Conservation (phyloP, 2,329 filamentous ascomycete genomes). For the Talaromyces marneffei region DNA sequence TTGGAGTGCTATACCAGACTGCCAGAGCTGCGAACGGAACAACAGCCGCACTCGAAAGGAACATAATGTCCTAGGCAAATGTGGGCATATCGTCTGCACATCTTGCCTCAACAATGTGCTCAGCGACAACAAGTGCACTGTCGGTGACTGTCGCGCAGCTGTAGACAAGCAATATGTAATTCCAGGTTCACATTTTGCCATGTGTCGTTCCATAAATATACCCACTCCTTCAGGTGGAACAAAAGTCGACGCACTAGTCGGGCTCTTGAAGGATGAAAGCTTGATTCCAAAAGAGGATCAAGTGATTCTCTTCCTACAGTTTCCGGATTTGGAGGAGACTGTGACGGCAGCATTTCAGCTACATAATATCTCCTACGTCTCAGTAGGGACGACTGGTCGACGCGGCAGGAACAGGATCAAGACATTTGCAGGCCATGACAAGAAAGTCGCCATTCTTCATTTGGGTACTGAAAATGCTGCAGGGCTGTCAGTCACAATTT, state of each 20-base stretch:
- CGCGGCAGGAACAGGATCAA: slow-evolving; percentile 32
- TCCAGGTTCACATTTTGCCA: slow-evolving; percentile 23
- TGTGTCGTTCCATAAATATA: slow-evolving; percentile 3
- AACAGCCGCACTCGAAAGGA: slow-evolving; percentile 22
- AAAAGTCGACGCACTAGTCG: slow-evolving; percentile 45
- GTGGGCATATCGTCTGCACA: slow-evolving; percentile 49
- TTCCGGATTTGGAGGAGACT: slow-evolving; percentile 40
- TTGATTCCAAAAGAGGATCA: slow-evolving; percentile 42
- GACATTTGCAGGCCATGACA: slow-evolving; percentile 32
- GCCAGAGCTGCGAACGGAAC: slow-evolving; percentile 29
- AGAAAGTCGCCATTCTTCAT: slow-evolving; percentile 53
- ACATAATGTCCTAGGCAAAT: slow-evolving; percentile 42
- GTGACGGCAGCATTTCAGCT: slow-evolving; percentile 24
- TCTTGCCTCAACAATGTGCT: slow-evolving; percentile 29
- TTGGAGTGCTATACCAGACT: slow-evolving; percentile 17
- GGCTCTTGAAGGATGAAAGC: slow-evolving; percentile 34
- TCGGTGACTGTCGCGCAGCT: slow-evolving; percentile 36
- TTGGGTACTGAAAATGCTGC: slow-evolving; percentile 53
- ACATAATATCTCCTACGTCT: slow-evolving; percentile 28
- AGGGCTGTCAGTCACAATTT: slow-evolving; percentile 47
- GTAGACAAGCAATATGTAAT: slow-evolving; percentile 39
- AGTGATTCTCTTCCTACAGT: slow-evolving; percentile 53
- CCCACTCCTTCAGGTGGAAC: slow-evolving; percentile 33
- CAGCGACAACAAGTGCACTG: slow-evolving; percentile 33
- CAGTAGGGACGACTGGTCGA: slow-evolving; percentile 31